Evolutionary conservation across 768 basidiomycete genomes (phyloP), one percentile per base, ranked within the genome.

Genomic region (Panaeolus cyanescens): DNA sequence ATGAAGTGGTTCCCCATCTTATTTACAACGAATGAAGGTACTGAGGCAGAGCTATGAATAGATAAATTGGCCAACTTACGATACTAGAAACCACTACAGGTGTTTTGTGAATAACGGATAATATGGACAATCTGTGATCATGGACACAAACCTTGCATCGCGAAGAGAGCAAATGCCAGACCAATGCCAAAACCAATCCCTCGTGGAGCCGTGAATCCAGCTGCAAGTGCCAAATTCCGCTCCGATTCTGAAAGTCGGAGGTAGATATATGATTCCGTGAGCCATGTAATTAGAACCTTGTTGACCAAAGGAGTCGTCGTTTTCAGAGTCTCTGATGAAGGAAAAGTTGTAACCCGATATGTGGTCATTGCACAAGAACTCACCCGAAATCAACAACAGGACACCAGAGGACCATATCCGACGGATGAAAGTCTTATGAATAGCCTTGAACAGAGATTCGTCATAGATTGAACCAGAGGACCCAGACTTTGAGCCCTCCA

Each of bases 131-230:
- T n/a, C n/a, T 30, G 2, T 32, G 17, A 10, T 28, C 55, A 53
- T 55, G 28, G 50, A 61, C 20, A 37, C 71, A 40, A 59, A 82
- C 85, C 79, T 79, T 88, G 86, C 87, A 88, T 89, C 0, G 71
- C 75, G 63, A 86, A 87, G 30, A 88, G 68, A 3, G 77, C 85
- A 56, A 85, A 74, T 0, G 80, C 87, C 1, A 89, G 69, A 5
- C 87, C 88, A 56, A 89, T 80, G 1, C 88, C 88, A 68, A 83
- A 85, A 0, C 87, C 87, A 36, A 88, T 76, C 1, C 83, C 82
- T 32, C 66, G 73, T 2, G 86, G 85, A 9, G 65, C 64, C 10
- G 58, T 65, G 34, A 59, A 79, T 50, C 34, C 75, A 68, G 60
- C 61, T 10, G 62, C 61, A 1, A 63, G 57, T 0, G 74, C 71